A percentile compares a stretch with the other conserved stretches of the same genome.
Evolutionary conservation across 2,329 filamentous ascomycete species (phyloP).

Genomic region (Trichoderma breve): DNA sequence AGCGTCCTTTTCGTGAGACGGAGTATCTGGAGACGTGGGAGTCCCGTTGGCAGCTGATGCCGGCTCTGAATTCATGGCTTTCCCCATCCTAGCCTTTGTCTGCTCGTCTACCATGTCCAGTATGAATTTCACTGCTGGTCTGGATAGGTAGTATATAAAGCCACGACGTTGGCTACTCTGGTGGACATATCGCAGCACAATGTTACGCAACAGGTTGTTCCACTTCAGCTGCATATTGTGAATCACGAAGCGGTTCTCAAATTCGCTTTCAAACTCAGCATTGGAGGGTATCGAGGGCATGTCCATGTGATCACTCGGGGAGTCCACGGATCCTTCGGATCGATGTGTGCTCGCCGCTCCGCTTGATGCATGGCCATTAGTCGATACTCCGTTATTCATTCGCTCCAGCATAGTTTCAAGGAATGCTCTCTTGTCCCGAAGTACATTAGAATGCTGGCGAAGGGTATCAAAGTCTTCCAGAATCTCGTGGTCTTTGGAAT

Average conservation of each 20-base stretch:
- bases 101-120: conserved; percentile 96
- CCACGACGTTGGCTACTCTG: conserved; percentile 94
- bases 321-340: conserved; percentile 44
- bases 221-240: conserved; percentile 98
- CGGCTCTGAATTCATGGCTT: conserved; percentile 29
- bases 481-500: conserved; percentile 48
- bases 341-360: conserved; percentile 29
- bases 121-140: conserved; percentile 95
- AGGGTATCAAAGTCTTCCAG: conserved; percentile 61
- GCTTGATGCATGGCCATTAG: conserved; percentile 30
- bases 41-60: conserved; percentile 30
- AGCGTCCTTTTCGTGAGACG: conserved; percentile 54
- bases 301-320: conserved; percentile 59
- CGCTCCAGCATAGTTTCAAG: conserved; percentile 57
- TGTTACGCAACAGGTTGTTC: conserved; percentile 95
- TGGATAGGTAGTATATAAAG: conserved; percentile 96
- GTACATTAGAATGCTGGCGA: conserved; percentile 52
- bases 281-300: conserved; percentile 66
- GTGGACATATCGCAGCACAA: conserved; percentile 94
- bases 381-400: conserved; percentile 41
- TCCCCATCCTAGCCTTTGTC: conserved; percentile 60
- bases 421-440: conserved; percentile 58
- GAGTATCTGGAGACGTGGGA: conserved; percentile 39
- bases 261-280: conserved; percentile 86
- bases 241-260: conserved; percentile 96